Evolutionary conservation across 148 eudicot genomes (phyloP), one percentile per base, ranked within the genome.

Genomic region (Suaeda aralocaspica): DNA sequence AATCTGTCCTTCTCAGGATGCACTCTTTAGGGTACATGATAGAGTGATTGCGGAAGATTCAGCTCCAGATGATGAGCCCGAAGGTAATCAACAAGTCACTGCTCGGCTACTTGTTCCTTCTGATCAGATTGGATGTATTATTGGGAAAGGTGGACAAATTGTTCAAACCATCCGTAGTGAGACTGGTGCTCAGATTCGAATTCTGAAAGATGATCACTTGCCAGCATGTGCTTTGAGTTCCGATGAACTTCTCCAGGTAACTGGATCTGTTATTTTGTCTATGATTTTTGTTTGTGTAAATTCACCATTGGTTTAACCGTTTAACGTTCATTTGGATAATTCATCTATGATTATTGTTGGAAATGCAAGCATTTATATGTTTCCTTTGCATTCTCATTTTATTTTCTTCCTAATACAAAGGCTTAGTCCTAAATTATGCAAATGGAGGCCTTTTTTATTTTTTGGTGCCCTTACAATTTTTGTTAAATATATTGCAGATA

Each of bases 61-160:
- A 31, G 77, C 66, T 49, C 69, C 71, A 74, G 89, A 82, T 59
- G 92, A 83, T 59, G 88, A 85, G 59, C 67, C 75, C 21, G 96
- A 85, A 67, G 88, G 79, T 49, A 51, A 52, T n/a, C 86, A 82
- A 22, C 80, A 78, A 67, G 90, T 89, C 68, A 89, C 84, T 42
- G 93, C 80, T 22, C 80, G 92, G 49, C 84, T 94, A 75, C 87
- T 94, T 62, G 97, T 94, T 46, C 91, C 96, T 6, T 84, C 93
- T 56, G 99, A 94, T 91, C 99, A 94, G 80, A 94, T 94, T 76
- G 97, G 99, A 30, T 89, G 99, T 77, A 64, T 91, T 77, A 87
- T 94, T 81, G 99, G 99, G 66, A 94, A 94, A 85, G 99, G 99
- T 55, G 99, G 99, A 44, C 90, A 89, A 71, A 91, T 89, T 42